phyloP scores from a whole-genome alignment of 805 yeast species.

The Pichia pseudocactophila region DNA sequence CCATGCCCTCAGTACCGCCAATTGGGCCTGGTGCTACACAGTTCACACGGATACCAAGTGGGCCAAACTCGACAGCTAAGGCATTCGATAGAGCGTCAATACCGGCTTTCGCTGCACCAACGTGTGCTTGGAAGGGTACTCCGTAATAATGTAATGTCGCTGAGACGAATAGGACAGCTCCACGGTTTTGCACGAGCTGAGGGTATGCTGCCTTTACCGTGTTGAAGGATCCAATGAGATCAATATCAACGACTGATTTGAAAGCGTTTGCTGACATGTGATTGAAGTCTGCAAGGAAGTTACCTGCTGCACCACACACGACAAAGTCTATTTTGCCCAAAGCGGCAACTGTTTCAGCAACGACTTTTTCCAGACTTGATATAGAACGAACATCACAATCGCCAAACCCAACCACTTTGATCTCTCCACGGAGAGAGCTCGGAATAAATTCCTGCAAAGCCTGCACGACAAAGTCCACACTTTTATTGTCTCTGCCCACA shows the following conservation, averaged over 20 bases:
- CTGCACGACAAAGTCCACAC: conserved; percentile 67
- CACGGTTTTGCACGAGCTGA: conserved; percentile 56
- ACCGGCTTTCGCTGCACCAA: conserved; percentile 94
- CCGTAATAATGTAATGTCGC: conserved; percentile 90
- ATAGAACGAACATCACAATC: conserved; percentile 73
- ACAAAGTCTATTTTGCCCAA: conserved; percentile 80
- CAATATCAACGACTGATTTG: conserved; percentile 80
- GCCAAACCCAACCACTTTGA: conserved; percentile 63
- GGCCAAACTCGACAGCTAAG: conserved; percentile 86
- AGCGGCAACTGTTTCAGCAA: conserved; percentile 48
- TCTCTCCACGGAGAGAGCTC: neutral
- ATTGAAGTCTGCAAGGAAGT: conserved; percentile 73
- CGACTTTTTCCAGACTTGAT: conserved; percentile 53
- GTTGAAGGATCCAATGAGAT: conserved; percentile 80
- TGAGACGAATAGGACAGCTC: conserved; percentile 67
- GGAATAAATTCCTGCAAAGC: conserved; percentile 46
- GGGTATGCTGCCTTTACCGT: conserved; percentile 76
- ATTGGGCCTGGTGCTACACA: conserved; percentile 91
- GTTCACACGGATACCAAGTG: conserved; percentile 75
- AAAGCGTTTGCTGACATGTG: conserved; percentile 79
- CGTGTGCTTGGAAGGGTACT: conserved; percentile 81
- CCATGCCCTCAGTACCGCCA: conserved; percentile 77
- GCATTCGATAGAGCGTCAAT: conserved; percentile 80
- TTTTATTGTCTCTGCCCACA: conserved; percentile 64
- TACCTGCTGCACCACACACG: conserved; percentile 95